Conservation (phyloP, 169 alveolate species). For the Plasmodium reichenowi region DNA sequence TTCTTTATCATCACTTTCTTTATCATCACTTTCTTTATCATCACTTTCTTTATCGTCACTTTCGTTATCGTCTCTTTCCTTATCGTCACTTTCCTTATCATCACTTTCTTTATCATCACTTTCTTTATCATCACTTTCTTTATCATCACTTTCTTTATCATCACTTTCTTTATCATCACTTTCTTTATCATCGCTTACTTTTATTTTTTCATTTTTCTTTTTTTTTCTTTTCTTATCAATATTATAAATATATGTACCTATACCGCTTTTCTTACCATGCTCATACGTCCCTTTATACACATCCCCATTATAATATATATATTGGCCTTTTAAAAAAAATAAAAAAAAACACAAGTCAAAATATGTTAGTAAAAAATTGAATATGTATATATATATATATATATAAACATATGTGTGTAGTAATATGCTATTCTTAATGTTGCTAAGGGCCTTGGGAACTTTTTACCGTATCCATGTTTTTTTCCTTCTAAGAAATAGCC, state of each 20-base stretch:
- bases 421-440: not conserved
- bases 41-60: too few species aligned
- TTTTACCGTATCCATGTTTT: constrained; percentile 73
- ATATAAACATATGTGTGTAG: not conserved
- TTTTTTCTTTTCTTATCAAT: constrained; percentile 6
- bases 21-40: too few species aligned
- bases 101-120: too few species aligned
- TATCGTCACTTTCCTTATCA: too few species aligned
- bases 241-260: constrained; percentile 52
- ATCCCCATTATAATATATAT: constrained; percentile 51
- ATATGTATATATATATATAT: not conserved
- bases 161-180: too few species aligned
- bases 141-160: too few species aligned
- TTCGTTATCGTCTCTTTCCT: too few species aligned
- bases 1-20: too few species aligned
- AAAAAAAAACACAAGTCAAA: not conserved
- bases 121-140: too few species aligned
- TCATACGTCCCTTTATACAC: constrained; percentile 50
- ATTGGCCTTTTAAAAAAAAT: constrained; percentile 32
- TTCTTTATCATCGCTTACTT: not conserved
- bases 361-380: not conserved
- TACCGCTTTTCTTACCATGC: constrained; percentile 54
- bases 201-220: constrained; percentile 7
- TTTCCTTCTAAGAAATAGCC: constrained; percentile 58
- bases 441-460: not conserved